Conservation (phyloP, 169 alveolate genomes). For the Cryptosporidium meleagridis region DNA sequence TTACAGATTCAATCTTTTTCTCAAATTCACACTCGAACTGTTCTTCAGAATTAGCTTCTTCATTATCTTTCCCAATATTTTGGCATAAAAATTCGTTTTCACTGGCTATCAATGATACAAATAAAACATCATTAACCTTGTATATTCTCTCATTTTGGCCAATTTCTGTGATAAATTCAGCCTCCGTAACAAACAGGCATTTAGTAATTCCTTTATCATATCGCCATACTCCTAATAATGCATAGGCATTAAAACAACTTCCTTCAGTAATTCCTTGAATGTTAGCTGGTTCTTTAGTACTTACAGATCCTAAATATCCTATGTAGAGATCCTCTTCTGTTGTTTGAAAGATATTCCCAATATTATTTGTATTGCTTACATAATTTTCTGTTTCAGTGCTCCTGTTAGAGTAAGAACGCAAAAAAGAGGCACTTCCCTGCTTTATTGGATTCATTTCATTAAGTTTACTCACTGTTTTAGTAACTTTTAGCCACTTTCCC, state of each 20-base stretch:
- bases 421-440: neutral
- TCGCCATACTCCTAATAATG: constrained; percentile 59
- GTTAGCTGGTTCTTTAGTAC: constrained; percentile 23
- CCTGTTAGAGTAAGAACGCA: constrained; percentile 1
- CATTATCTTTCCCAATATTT: constrained; percentile 3
- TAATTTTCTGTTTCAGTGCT: neutral
- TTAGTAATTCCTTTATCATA: constrained; percentile 55
- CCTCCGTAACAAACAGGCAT: constrained; percentile 60
- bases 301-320: constrained; percentile 62
- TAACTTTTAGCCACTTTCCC: constrained; percentile 55
- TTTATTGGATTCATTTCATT: neutral
- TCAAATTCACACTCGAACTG: neutral
- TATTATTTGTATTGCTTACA: neutral
- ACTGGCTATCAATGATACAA: neutral
- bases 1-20: constrained; percentile 21
- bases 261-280: neutral
- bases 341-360: neutral
- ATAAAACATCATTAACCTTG: constrained; percentile 18
- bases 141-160: constrained; percentile 46
- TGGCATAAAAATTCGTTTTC: neutral
- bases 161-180: constrained; percentile 63
- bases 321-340: constrained; percentile 32
- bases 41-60: neutral
- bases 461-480: neutral
- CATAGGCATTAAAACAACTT: constrained; percentile 24